A percentile compares a stretch with the other conserved stretches of the same genome.
Conservation (phyloP, 257 asterid species). For the Avicennia marina region DNA sequence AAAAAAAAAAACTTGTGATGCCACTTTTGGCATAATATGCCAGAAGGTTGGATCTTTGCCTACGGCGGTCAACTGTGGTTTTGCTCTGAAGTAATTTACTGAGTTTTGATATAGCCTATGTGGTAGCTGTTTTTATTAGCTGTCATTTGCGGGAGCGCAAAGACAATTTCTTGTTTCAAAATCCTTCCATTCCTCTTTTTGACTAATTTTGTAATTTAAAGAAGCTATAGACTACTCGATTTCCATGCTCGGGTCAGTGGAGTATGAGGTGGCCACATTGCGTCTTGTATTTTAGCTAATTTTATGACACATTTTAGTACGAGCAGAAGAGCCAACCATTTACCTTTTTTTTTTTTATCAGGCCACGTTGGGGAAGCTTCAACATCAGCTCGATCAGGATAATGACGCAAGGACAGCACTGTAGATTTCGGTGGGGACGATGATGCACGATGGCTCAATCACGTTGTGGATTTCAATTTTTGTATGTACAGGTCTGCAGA, state of each 20-base stretch:
- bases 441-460: conserved; percentile 49
- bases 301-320: background rate
- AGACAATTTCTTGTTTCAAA: too few relatives aligned
- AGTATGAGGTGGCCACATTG: background rate
- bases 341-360: conserved; percentile 23
- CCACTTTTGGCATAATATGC: conserved; percentile 14
- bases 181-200: background rate
- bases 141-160: conserved; percentile 2
- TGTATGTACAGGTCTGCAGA: conserved; percentile 39
- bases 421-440: conserved; percentile 33
- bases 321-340: background rate
- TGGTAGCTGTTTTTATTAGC: conserved; percentile 7
- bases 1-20: background rate
- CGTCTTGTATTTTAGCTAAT: background rate
- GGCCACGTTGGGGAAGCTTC: conserved; percentile 29
- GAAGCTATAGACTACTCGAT: too few relatives aligned
- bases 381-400: conserved; percentile 26
- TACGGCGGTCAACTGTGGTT: background rate
- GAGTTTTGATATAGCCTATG: background rate
- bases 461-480: conserved; percentile 22
- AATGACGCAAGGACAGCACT: conserved; percentile 24
- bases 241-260: too few relatives aligned
- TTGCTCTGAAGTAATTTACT: background rate
- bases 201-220: too few relatives aligned
- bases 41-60: conserved; percentile 14